phyloP scores from a whole-genome alignment of 345 rosid genomes.

The Eucalyptus dawsonii region DNA sequence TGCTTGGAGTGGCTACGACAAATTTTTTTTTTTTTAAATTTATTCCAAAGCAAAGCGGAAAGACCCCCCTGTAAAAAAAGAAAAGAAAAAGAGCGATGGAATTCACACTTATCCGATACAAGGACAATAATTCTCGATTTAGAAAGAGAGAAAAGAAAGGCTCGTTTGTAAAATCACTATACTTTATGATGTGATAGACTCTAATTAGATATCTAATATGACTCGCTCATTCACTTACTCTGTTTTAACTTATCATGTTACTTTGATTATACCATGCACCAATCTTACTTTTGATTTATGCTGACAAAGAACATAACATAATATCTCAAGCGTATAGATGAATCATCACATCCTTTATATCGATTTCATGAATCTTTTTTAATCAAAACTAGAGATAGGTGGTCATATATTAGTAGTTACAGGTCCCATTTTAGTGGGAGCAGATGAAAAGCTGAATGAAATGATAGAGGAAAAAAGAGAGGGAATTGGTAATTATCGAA shows the following conservation, averaged over 20 bases:
- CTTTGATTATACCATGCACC: neutral
- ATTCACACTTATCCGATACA: neutral
- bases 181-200: neutral
- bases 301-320: neutral
- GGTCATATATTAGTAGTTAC: neutral
- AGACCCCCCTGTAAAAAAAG: fast-evolving
- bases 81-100: neutral
- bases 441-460: neutral
- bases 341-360: neutral
- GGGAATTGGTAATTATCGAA: neutral
- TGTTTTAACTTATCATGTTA: neutral
- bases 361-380: neutral
- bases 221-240: neutral
- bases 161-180: neutral
- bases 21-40: neutral
- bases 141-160: neutral
- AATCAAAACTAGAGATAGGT: neutral
- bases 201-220: neutral
- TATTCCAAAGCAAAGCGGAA: neutral
- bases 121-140: neutral
- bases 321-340: neutral
- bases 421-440: neutral
- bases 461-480: neutral
- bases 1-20: neutral
- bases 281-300: neutral